These are phyloP conservation scores for Orobanche coerulescens DNA, from an alignment of 257 asterid genomes.

Conservation along the genomic window DNA sequence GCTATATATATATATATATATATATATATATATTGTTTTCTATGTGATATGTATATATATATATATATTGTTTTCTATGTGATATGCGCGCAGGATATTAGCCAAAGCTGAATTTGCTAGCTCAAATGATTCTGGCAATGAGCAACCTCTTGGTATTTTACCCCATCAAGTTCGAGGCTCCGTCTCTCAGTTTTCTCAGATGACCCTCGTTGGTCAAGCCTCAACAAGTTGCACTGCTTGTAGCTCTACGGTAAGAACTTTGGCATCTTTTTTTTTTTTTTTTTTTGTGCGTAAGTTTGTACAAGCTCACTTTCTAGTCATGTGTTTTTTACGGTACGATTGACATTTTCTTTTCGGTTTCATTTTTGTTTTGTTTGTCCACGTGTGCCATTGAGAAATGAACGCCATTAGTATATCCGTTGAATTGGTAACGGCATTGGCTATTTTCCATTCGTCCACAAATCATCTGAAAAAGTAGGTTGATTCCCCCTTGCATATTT, in stretches of 20 bases:
- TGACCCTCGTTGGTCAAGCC: conserved; percentile 83
- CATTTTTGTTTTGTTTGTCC: no score
- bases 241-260: conserved; percentile 58
- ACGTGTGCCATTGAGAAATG: no score
- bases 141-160: conserved; percentile 82
- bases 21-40: no score
- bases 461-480: no score
- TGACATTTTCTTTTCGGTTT: background rate
- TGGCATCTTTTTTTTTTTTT: background rate
- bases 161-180: conserved; percentile 97
- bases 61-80: background rate
- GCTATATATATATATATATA: no score
- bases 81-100: conserved; percentile 40
- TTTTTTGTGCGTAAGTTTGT: no score
- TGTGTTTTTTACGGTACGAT: background rate
- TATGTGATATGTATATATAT: no score
- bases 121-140: conserved; percentile 38
- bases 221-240: conserved; percentile 92
- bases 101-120: conserved; percentile 74
- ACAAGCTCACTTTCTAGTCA: background rate
- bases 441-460: no score
- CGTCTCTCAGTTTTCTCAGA: conserved; percentile 85
- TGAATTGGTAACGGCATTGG: no score
- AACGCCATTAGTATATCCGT: no score
- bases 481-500: no score